Percentiles rank a stretch among this genome's conserved stretches.
phyloP scores from a whole-genome alignment of 2,329 filamentous ascomycete species.

The Penicillium sp. region DNA sequence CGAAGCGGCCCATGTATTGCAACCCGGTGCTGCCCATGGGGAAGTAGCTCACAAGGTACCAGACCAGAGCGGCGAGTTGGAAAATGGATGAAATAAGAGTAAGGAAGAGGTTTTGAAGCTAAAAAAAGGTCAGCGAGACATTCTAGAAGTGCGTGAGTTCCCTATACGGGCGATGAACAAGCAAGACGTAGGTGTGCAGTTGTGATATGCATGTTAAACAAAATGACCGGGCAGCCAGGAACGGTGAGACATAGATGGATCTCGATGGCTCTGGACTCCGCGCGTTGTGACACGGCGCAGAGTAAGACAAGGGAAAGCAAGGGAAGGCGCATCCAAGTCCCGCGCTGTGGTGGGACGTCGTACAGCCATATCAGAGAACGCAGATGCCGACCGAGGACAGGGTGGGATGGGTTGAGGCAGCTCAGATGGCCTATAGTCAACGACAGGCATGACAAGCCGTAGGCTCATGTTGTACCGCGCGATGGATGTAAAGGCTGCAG shows the following conservation, averaged over 20 bases:
- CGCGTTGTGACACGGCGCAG: conserved; percentile 11
- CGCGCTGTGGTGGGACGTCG: conserved; percentile 4
- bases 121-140: conserved; percentile 25
- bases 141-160: not conserved
- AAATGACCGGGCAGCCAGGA: conserved; percentile 4
- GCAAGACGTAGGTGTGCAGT: conserved; percentile 1
- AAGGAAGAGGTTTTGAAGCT: conserved; percentile 83
- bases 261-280: conserved; percentile 9
- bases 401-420: conserved; percentile 13
- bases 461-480: conserved; percentile 18
- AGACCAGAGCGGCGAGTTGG: conserved; percentile 79
- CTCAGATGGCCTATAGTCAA: not conserved
- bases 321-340: conserved; percentile 3
- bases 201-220: conserved; percentile 10
- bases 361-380: not conserved
- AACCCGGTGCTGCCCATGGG: conserved; percentile 92
- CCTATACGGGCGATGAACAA: not conserved
- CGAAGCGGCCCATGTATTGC: conserved; percentile 82
- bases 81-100: conserved; percentile 82
- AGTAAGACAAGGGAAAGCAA: conserved; percentile 7
- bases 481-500: conserved; percentile 20
- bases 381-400: conserved; percentile 2
- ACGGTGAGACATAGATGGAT: conserved; percentile 15
- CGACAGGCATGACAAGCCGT: conserved; percentile 6
- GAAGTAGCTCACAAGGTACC: conserved; percentile 97